A percentile compares a stretch with the other conserved stretches of the same genome.
Conservation (phyloP, 2,329 filamentous ascomycete genomes). For the Trichophyton benhamiae region DNA sequence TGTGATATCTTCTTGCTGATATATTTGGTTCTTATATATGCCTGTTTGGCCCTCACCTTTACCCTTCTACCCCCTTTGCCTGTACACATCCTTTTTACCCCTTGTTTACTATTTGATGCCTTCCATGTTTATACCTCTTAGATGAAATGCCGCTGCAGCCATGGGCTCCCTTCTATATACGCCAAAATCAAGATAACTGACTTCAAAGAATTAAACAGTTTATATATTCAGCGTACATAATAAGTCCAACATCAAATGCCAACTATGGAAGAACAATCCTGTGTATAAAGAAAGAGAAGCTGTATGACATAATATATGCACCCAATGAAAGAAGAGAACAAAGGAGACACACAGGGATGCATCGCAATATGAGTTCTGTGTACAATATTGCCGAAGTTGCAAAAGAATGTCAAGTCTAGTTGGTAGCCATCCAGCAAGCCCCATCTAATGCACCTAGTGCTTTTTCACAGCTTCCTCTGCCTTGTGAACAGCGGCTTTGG, state of each 20-base stretch:
- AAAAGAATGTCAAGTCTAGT: neutral
- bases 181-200: neutral
- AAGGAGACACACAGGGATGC: neutral
- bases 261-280: neutral
- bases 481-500: slow-evolving; percentile 23
- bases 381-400: neutral
- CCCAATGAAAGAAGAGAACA: neutral
- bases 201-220: neutral
- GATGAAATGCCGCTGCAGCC: neutral
- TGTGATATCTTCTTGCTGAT: neutral
- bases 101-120: neutral
- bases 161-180: neutral
- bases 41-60: neutral
- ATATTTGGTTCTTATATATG: too few relatives aligned
- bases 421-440: neutral
- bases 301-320: neutral
- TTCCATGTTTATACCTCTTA: neutral
- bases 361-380: neutral
- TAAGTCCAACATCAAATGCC: neutral
- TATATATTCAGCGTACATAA: neutral
- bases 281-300: neutral
- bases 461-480: slow-evolving; percentile 28
- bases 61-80: neutral
- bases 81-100: too few relatives aligned
- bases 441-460: slow-evolving; percentile 11